Conservation (phyloP, 371 early-diverging fungal genomes). For the Entomophthora muscae region DNA sequence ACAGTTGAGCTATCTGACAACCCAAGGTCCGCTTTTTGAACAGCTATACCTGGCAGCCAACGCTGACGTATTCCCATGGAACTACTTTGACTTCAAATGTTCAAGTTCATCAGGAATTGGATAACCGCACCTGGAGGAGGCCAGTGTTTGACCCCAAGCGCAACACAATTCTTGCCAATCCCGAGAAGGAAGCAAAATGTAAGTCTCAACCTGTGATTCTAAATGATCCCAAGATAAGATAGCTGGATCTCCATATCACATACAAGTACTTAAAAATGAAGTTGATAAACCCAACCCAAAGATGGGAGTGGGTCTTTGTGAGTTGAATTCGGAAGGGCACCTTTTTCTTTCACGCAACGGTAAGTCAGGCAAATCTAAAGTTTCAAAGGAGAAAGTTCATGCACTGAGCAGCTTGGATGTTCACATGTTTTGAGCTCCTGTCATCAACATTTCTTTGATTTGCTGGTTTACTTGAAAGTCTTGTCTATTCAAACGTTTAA, state of each 20-base stretch:
- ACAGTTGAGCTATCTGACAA: slow-evolving; percentile 21
- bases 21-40: slow-evolving; percentile 29
- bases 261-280: slow-evolving; percentile 17
- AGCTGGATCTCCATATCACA: slow-evolving; percentile 16
- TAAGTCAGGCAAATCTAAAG: too few species aligned
- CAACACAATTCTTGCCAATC: background rate
- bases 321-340: slow-evolving; percentile 23
- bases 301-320: slow-evolving; percentile 23
- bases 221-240: slow-evolving; percentile 15
- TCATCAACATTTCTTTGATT: too few species aligned
- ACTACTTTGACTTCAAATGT: slow-evolving; percentile 5
- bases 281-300: slow-evolving; percentile 28
- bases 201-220: background rate
- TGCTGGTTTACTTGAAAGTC: too few species aligned
- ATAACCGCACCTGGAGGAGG: background rate
- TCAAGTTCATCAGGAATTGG: background rate
- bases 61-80: slow-evolving; percentile 23
- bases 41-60: slow-evolving; percentile 28
- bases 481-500: too few species aligned
- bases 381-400: too few species aligned
- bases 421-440: too few species aligned
- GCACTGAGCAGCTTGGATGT: too few species aligned
- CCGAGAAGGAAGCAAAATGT: slow-evolving; percentile 6
- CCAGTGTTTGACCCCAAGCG: background rate
- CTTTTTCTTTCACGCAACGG: slow-evolving; percentile 18